Evolutionary conservation across 768 basidiomycete species (phyloP), one percentile per base, ranked within the genome.

Genomic region (Chiua virens): DNA sequence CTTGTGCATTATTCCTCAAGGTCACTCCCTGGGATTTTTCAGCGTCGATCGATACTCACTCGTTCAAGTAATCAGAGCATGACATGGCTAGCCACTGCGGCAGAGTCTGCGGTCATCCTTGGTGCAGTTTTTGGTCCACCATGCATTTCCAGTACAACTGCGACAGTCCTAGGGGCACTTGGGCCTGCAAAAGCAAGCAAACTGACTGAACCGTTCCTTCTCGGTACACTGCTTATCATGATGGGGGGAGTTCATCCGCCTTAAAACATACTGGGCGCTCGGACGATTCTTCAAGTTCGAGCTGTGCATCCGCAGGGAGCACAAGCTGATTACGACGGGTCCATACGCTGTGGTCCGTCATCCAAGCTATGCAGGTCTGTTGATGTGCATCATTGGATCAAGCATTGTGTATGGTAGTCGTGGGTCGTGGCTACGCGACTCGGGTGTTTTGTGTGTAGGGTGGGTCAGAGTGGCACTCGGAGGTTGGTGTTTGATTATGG

Each of bases 301-400:
- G 10, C 54, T 59, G 15, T 56, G 58, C 28, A n/a, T 66, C 11
- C 50, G 55, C 22, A 53, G 54, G 20, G 55, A 58, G 0, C 65
- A 60, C 45, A 55, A 32, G 23, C 54, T 71, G 20, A 39, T 70
- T 15, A 69, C 63, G n/a, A 47, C 27, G 1, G 67, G 65, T 2
- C 63, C 62, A 1, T 71, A 70, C 27, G n/a, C 53, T 1, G 23
- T 59, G 21, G 57, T 70, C 5, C 63, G 68, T 2, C 70, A 71
- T 25, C 67, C 68, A 1, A 56, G 57, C n/a, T 71, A 71, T 32
- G 35, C 54, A 1, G 52, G 52, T 6, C 7, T 53, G 11, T 8
- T 52, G 8, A 34, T 45, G 14, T 52, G 42, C 17, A 28, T 55
- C 3, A 0, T 42, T 8, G 42, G 49, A 4, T 45, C 49, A 27